Percentiles rank a stretch among this genome's conserved stretches.
Conservation (phyloP, 352 stramenopile species). For the Phytophthora brassicae region DNA sequence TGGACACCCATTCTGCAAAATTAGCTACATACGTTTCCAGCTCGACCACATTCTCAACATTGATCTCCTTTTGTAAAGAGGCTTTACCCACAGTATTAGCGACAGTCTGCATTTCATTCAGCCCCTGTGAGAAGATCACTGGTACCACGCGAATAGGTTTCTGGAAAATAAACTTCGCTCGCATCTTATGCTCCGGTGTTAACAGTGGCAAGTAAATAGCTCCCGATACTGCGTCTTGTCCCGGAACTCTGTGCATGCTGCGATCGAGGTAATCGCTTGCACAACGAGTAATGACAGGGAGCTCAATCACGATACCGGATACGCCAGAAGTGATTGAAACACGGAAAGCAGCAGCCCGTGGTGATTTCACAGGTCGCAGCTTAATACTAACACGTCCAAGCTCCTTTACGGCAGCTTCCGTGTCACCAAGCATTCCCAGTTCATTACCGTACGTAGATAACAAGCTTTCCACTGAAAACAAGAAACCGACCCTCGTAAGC, state of each 20-base stretch:
- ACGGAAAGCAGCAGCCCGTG: constrained; percentile 60
- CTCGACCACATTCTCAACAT: constrained; percentile 64
- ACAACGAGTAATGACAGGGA: constrained; percentile 69
- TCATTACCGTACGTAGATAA: constrained; percentile 87
- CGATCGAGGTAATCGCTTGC: constrained; percentile 38
- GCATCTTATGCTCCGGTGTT: constrained; percentile 46
- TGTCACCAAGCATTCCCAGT: constrained; percentile 83
- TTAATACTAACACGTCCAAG: constrained; percentile 70
- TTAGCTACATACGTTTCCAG: constrained; percentile 59
- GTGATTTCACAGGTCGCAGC: constrained; percentile 65
- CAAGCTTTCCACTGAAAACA: constrained; percentile 84
- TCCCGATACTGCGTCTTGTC: constrained; percentile 71
- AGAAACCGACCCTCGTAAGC: constrained; percentile 64
- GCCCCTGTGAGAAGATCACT: constrained; percentile 86
- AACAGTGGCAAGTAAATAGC: constrained; percentile 66
- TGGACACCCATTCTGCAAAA: constrained; percentile 44
- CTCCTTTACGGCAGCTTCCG: constrained; percentile 78
- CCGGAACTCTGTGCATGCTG: constrained; percentile 77
- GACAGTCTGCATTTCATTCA: constrained; percentile 94
- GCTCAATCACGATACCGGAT: constrained; percentile 65
- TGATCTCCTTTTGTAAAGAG: constrained; percentile 82
- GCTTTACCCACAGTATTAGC: constrained; percentile 86
- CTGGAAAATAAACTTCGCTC: constrained; percentile 62
- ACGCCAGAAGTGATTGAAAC: constrained; percentile 69
- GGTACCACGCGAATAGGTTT: constrained; percentile 65